Base-by-base conservation (phyloP, 176 grass and related monocot genomes). In the Saccharum officinarum region DNA sequence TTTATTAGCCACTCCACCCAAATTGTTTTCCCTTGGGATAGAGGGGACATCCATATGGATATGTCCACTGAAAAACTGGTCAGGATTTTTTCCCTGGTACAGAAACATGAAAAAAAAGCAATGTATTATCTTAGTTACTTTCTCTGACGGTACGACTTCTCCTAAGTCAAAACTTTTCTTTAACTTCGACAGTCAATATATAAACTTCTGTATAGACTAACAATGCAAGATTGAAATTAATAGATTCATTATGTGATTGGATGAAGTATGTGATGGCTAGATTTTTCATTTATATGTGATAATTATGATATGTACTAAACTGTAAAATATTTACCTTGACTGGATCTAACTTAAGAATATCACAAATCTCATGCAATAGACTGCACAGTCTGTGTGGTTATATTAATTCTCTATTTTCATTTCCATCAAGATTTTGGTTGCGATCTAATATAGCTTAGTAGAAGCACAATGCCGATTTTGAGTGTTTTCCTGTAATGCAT, bases 331-430 rank as follows among this genome's bases (percentile, higher is more conserved):
- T 28, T 28, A 28, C 46, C 17, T 78, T 44, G 1, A 4, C 64
- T 60, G 12, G n/a, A 77, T 78, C 34, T 76, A 41, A 40, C 14
- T 22, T 76, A 62, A 77, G n/a, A 10, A 77, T 77, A 39, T 50
- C 33, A 20, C 15, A 50, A 26, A 30, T 36, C 13, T 40, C 31
- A 77, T 15, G 10, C 46, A 59, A 57, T 67, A 65, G 13, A 10
- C 6, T 42, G 16, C 47, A 36, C 46, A 38, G 6, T 38, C 36
- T 30, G 8, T 30, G 3, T 46, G 37, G 22, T 7, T 80, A 26
- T 50, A 30, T 23, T 68, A 55, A 13, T 68, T 87, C 0, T 68
- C 20, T 49, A 6, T 83, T 82, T 47, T 20, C 1, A 13, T 77
- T 77, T 16, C 40, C 20, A 25, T 76, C 17, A 75, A 46, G 37